Evolutionary conservation across 352 stramenopile species (phyloP).

Genomic region (Lagenidium giganteum): DNA sequence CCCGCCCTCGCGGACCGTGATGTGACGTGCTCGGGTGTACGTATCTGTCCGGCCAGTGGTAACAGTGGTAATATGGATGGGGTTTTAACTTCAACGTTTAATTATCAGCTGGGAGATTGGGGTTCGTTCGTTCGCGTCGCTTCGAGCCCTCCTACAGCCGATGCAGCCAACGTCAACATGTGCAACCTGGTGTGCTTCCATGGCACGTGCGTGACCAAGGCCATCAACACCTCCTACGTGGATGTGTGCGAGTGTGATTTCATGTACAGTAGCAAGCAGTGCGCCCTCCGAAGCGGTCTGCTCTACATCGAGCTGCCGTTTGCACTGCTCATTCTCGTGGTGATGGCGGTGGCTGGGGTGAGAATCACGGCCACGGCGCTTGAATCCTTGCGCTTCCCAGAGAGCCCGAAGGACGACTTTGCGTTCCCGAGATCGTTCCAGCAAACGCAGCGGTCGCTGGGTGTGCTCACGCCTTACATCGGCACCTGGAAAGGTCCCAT

Average conservation of each 20-base stretch:
- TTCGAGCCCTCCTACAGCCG: neutral
- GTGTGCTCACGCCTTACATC: slow-evolving; percentile 9
- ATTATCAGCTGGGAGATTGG: too few species aligned
- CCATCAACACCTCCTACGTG: slow-evolving; percentile 4
- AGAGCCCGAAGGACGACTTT: slow-evolving; percentile 29
- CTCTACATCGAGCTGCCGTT: slow-evolving; percentile 51
- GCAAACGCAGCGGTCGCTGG: neutral
- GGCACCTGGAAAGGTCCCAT: slow-evolving; percentile 33
- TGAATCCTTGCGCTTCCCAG: slow-evolving; percentile 29
- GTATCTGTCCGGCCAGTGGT: too few species aligned
- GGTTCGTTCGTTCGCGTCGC: neutral
- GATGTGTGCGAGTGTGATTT: slow-evolving; percentile 34
- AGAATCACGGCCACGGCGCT: slow-evolving; percentile 19
- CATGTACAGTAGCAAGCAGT: slow-evolving; percentile 46
- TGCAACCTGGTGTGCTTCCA: slow-evolving; percentile 36
- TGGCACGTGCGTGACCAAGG: slow-evolving; percentile 28
- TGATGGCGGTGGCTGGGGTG: slow-evolving; percentile 26
- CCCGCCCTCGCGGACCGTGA: neutral
- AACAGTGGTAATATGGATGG: too few species aligned
- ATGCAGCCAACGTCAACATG: neutral
- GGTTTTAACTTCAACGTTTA: too few species aligned
- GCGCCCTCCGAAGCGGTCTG: slow-evolving; percentile 29
- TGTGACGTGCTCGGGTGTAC: neutral
- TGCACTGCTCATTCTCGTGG: slow-evolving; percentile 27
- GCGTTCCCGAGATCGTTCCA: slow-evolving; percentile 34